Evolutionary conservation across 176 grass and related monocot species (phyloP).

Genomic region (Raddia distichophylla): DNA sequence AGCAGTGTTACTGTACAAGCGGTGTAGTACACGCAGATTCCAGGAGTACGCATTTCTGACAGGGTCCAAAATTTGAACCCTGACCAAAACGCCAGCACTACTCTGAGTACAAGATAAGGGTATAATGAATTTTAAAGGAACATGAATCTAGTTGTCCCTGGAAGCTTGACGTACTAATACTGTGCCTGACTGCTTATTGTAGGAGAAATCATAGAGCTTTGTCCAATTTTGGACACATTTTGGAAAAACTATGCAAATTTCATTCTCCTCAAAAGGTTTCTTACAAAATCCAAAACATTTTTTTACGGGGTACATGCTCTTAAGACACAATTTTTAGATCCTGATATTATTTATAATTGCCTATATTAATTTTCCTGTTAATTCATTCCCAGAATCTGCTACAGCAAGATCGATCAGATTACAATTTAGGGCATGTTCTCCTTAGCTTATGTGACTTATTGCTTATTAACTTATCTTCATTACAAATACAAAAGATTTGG

Average conservation of each 20-base stretch:
- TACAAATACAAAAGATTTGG: too few species aligned
- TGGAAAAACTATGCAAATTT: background rate
- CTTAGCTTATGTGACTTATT: too few species aligned
- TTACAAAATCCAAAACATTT: background rate
- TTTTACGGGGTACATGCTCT: background rate
- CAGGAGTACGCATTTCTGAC: background rate
- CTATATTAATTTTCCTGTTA: constrained; percentile 14
- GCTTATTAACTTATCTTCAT: too few species aligned
- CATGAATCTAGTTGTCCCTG: background rate
- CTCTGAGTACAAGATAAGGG: background rate
- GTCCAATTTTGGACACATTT: constrained; percentile 4
- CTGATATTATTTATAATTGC: background rate
- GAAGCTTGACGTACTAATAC: background rate
- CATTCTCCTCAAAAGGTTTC: background rate
- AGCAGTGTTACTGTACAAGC: background rate
- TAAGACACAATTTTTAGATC: background rate
- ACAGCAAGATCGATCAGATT: constrained; percentile 11
- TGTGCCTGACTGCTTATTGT: background rate
- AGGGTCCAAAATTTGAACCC: constrained; percentile 3
- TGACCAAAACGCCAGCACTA: background rate
- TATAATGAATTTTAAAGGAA: background rate
- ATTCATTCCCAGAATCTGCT: constrained; percentile 17
- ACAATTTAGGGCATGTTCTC: too few species aligned
- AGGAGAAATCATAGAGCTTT: background rate
- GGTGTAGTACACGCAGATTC: constrained; percentile 16